Evolutionary conservation across 164 flowering plant species (phyloP).

Genomic region (Pachysandra terminalis): DNA sequence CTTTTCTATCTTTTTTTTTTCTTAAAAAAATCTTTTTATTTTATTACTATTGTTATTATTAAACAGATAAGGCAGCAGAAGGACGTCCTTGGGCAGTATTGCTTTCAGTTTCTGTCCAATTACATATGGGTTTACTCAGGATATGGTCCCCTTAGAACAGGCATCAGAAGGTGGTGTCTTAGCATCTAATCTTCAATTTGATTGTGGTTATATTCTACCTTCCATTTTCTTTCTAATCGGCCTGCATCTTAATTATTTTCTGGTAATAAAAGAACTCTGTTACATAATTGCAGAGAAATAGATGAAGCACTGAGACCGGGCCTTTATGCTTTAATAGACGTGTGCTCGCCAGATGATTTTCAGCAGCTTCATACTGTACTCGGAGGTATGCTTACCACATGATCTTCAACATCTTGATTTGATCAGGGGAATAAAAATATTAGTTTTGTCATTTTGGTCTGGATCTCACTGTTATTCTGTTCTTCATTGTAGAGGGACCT

Average conservation of each 20-base stretch:
- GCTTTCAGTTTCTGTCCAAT: conserved; percentile 54
- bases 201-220: background rate
- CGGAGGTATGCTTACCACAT: conserved; percentile 63
- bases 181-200: background rate
- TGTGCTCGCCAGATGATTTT: conserved; percentile 76
- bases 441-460: background rate
- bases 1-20: background rate
- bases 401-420: conserved; percentile 1
- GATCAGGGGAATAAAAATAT: background rate
- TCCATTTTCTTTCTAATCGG: background rate
- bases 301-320: conserved; percentile 91
- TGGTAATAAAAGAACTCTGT: background rate
- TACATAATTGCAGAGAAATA: conserved; percentile 57
- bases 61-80: conserved; percentile 81
- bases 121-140: conserved; percentile 80
- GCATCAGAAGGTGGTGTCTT: conserved; percentile 61
- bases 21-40: background rate
- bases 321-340: conserved; percentile 78
- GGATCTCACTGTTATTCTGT: conserved; percentile 16
- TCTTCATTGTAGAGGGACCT: conserved; percentile 71
- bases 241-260: background rate
- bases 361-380: conserved; percentile 53
- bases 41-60: background rate
- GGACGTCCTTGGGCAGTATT: conserved; percentile 46
- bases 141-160: conserved; percentile 59